A percentile compares a stretch with the other conserved stretches of the same genome.
These are phyloP conservation scores for Kluyveromyces sp. DNA, from an alignment of 1,139 yeast species.

Conservation along the genomic window DNA sequence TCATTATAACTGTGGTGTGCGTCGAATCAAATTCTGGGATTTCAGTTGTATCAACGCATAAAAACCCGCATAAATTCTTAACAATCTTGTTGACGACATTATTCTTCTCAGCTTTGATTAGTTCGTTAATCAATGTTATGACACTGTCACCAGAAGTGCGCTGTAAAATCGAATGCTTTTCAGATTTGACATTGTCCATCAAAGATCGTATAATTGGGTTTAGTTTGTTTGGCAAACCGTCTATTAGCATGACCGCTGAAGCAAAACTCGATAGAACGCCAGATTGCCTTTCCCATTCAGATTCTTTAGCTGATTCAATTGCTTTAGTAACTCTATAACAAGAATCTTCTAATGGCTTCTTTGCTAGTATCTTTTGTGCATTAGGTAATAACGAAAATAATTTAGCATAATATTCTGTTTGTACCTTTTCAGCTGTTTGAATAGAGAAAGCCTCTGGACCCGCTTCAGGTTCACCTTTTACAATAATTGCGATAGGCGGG, in stretches of 20 bases:
- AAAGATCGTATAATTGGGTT: conserved; percentile 84
- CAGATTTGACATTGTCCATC: conserved; percentile 88
- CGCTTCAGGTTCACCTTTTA: conserved; percentile 90
- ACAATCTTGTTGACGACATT: conserved; percentile 83
- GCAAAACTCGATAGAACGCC: conserved; percentile 71
- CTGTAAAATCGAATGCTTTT: conserved; percentile 61
- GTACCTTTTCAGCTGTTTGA: conserved; percentile 65
- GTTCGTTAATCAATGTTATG: conserved; percentile 51
- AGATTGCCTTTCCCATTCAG: conserved; percentile 46
- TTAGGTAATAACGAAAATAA: conserved; percentile 60
- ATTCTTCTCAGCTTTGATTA: conserved; percentile 49
- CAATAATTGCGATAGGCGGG: conserved; percentile 81
- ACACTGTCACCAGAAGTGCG: conserved; percentile 63
- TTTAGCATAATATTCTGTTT: conserved; percentile 58
- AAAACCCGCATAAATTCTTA: conserved; percentile 83
- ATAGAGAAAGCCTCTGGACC: conserved; percentile 90
- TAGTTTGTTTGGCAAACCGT: conserved; percentile 72
- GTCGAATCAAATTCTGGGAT: conserved; percentile 87
- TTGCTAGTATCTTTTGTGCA: conserved; percentile 60
- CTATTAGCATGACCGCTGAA: conserved; percentile 54
- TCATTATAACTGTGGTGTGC: conserved; percentile 54
- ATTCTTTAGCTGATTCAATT: conserved; percentile 58
- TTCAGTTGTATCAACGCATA: conserved; percentile 92
- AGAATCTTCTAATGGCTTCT: conserved; percentile 74
- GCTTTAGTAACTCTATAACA: conserved; percentile 59